A percentile compares a stretch with the other conserved stretches of the same genome.
Conservation (phyloP, 805 yeast genomes). For the Myxozyma mucilagina region DNA sequence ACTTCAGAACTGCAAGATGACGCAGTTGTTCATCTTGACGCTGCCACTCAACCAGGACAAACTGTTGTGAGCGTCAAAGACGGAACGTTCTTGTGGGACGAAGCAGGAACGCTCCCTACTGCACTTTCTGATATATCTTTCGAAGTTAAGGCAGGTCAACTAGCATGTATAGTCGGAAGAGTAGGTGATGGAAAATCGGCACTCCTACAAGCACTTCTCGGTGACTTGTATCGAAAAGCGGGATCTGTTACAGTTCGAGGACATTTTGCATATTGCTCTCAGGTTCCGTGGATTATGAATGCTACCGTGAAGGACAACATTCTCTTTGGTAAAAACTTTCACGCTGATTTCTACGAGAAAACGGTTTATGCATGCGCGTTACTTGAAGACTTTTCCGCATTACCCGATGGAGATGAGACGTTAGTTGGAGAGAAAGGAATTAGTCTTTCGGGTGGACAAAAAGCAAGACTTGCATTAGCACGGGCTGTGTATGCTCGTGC, state of each 20-base stretch:
- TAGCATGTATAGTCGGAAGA: constrained; percentile 81
- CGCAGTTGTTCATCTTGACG: constrained; percentile 58
- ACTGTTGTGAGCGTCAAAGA: constrained; percentile 45
- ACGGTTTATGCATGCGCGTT: constrained; percentile 92
- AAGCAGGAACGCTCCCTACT: constrained; percentile 59
- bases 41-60: constrained; percentile 69
- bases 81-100: constrained; percentile 55
- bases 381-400: constrained; percentile 66
- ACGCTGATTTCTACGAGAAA: constrained; percentile 71
- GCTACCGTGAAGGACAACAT: constrained; percentile 89
- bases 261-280: constrained; percentile 82
- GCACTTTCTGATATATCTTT: constrained; percentile 68
- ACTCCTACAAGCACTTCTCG: constrained; percentile 72
- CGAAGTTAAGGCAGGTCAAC: constrained; percentile 65
- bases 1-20: constrained; percentile 75
- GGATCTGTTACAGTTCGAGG: constrained; percentile 78
- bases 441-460: constrained; percentile 94
- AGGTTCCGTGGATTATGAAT: constrained; percentile 95
- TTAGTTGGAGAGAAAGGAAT: constrained; percentile 97
- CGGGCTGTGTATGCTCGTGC: constrained; percentile 95
- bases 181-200: constrained; percentile 94
- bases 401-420: constrained; percentile 88
- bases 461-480: constrained; percentile 90
- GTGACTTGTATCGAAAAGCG: constrained; percentile 72
- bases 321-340: constrained; percentile 81